Percentiles rank a stretch among this genome's conserved stretches.
phyloP scores from a whole-genome alignment of 495 filamentous ascomycete species.

The Penicillium bialowiezense region DNA sequence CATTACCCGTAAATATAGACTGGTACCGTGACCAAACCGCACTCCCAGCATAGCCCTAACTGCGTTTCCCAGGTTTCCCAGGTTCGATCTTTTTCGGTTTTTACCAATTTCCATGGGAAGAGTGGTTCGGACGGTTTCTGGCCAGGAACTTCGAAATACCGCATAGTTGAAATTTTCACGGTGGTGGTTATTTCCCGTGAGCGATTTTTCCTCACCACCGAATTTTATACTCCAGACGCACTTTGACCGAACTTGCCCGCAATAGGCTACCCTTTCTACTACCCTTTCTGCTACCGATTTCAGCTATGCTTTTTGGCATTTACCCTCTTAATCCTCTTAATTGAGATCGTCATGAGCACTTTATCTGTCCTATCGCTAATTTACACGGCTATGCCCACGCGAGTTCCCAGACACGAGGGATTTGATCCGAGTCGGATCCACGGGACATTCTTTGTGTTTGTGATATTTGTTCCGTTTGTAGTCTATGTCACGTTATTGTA shows the following conservation, averaged over 20 bases:
- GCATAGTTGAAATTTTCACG: slow-evolving; percentile 4
- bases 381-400: not conserved
- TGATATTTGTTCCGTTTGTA: no score
- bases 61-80: not conserved
- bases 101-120: slow-evolving; percentile 5
- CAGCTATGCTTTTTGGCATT: not conserved
- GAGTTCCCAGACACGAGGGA: not conserved
- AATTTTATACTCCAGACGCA: not conserved
- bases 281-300: not conserved
- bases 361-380: slow-evolving; percentile 21
- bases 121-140: no score
- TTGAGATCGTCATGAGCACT: slow-evolving; percentile 19
- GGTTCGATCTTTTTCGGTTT: no score
- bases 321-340: slow-evolving; percentile 15
- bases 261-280: not conserved
- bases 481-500: no score
- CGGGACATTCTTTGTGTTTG: no score
- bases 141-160: slow-evolving; percentile 5
- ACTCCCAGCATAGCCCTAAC: slow-evolving; percentile 15
- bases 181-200: slow-evolving; percentile 10
- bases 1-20: not conserved
- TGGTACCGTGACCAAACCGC: slow-evolving; percentile 12
- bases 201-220: slow-evolving; percentile 28
- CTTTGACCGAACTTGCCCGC: slow-evolving; percentile 6
- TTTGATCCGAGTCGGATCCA: not conserved